Evolutionary conservation across 371 early-diverging fungal species (phyloP), one percentile per base, ranked within the genome.

Genomic region (Zancudomyces culisetae): DNA sequence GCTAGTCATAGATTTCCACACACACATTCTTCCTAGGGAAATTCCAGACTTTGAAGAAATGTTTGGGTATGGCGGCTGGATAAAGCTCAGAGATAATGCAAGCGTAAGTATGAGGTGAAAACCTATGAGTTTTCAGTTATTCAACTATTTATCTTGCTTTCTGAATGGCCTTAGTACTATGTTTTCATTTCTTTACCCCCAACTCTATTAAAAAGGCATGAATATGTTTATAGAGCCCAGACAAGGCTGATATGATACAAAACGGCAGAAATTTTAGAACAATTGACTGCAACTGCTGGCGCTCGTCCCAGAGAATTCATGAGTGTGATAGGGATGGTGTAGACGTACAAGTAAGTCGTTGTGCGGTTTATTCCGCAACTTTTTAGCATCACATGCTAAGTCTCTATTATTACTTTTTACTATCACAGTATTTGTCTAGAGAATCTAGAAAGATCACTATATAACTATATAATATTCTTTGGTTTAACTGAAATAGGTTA

Each of bases 261-360:
- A 76, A 81, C 54, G 81, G 80, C 24, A 81, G 76, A 58, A 73
- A 70, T 59, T 81, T 81, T 55, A 58, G 81, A 23, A 72, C 70
- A 22, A 71, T 81, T 42, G 71, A 74, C 52, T 79, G 78, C 61
- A 81, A 81, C 68, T 81, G 81, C 65, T 81, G 77, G 76, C 67
- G 72, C 19, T 64, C 78, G 20, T 71, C 72, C 39, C 71, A 72
- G 53, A 64, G 81, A 23, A 66, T 76, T 55, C 54, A 59, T 26
- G 76, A 74, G 49, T 70, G 72, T 49, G 61, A 69, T 58, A 55
- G 53, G 1, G 70, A 74, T 1, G 66, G 61, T 43, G 77, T 78
- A 24, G 71, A 76, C 55, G 72, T 79, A n/a, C 79, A 78, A 64
- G 76, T 77, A 53, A 40, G 35, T 35, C 10, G 35, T 10, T 10